Conservation (phyloP, 1,284 basidiomycete genomes). For the Porphyrellus sp. region DNA sequence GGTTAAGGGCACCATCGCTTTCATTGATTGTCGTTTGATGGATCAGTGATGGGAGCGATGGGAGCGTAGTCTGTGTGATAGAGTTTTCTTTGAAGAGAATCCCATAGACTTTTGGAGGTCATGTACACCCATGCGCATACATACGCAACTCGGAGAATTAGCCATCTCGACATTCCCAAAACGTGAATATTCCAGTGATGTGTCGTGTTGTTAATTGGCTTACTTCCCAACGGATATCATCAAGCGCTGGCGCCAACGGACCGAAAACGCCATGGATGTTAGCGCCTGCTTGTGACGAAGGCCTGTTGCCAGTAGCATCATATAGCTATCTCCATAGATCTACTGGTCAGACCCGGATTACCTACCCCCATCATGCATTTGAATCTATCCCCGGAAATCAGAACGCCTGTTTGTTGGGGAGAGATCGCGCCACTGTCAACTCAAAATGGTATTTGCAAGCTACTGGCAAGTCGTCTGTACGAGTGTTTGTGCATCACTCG, state of each 20-base stretch:
- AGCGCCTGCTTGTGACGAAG: not conserved
- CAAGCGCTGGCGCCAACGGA: not conserved
- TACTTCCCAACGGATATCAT: not conserved
- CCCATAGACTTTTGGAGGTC: not conserved
- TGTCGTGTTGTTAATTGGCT: not conserved
- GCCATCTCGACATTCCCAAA: not conserved
- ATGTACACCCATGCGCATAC: not conserved
- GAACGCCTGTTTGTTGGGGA: not conserved
- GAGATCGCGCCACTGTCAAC: constrained; percentile 2
- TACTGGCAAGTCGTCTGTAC: not conserved
- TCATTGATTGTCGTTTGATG: not conserved
- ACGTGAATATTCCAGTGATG: not conserved
- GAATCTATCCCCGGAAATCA: not conserved
- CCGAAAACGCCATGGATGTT: not conserved
- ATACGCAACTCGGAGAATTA: not conserved
- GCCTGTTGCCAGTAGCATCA: not conserved
- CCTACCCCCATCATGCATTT: not conserved
- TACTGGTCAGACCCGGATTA: not conserved
- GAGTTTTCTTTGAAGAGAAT: not conserved
- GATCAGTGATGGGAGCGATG: constrained; percentile 10
- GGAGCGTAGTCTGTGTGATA: not conserved
- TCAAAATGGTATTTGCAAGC: not conserved
- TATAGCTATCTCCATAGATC: not conserved
- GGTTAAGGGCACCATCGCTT: not conserved
- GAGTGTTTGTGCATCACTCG: not conserved